Percentiles rank a stretch among this genome's conserved stretches.
phyloP scores from a whole-genome alignment of 305 asterid species.

The Plantago rigida region DNA sequence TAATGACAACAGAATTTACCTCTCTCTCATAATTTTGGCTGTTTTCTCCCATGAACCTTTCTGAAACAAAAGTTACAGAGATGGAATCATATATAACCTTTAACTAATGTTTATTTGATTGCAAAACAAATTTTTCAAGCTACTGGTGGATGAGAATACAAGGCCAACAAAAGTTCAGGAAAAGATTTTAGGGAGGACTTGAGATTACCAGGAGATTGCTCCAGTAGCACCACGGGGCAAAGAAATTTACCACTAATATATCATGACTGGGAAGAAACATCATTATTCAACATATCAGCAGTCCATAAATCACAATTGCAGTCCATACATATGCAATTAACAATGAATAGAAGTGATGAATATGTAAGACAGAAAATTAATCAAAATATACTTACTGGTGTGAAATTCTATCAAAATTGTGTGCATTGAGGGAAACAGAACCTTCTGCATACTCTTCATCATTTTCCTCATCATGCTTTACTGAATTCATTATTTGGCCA shows the following conservation, averaged over 20 bases:
- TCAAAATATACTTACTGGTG: constrained; percentile 58
- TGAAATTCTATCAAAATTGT: constrained; percentile 67
- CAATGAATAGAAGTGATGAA: constrained; percentile 17
- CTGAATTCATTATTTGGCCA: constrained; percentile 40
- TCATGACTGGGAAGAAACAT: constrained; percentile 48
- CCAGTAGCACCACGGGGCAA: constrained; percentile 98
- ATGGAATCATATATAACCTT: constrained; percentile 14
- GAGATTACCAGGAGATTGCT: constrained; percentile 77
- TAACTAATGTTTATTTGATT: background rate
- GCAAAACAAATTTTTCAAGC: constrained; percentile 13
- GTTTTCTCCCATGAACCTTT: constrained; percentile 99
- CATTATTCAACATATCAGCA: constrained; percentile 19
- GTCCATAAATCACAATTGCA: constrained; percentile 19
- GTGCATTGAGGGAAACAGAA: constrained; percentile 54
- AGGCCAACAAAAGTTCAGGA: background rate
- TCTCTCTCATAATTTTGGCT: constrained; percentile 74
- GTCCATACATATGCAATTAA: constrained; percentile 12
- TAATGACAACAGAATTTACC: constrained; percentile 39
- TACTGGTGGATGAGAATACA: background rate
- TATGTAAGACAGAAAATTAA: constrained; percentile 17
- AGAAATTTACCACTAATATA: constrained; percentile 83
- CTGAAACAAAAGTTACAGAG: constrained; percentile 38
- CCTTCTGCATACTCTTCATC: constrained; percentile 90
- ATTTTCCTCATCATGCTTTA: constrained; percentile 73
- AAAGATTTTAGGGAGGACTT: constrained; percentile 11